A percentile compares a stretch with the other conserved stretches of the same genome.
These are phyloP conservation scores for Trichopus zeylanicus DNA, from an alignment of 116 monocot species.

Conservation along the genomic window DNA sequence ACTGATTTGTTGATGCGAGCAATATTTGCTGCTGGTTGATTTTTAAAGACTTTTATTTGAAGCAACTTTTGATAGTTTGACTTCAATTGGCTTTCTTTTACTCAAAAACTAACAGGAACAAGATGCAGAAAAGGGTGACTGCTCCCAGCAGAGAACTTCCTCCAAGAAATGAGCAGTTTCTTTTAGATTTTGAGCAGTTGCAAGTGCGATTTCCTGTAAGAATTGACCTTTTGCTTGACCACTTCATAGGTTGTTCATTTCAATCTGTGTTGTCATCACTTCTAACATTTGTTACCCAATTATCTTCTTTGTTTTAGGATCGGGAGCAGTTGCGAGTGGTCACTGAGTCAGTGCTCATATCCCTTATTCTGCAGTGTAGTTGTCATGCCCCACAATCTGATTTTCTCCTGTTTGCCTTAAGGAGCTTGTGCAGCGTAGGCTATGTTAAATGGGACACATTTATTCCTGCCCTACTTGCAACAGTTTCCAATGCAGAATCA, in stretches of 20 bases:
- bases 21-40: too few species aligned
- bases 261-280: not conserved
- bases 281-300: not conserved
- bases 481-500: constrained; percentile 60
- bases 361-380: constrained; percentile 71
- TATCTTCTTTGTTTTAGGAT: constrained; percentile 51
- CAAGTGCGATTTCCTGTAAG: constrained; percentile 57
- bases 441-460: constrained; percentile 87
- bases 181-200: constrained; percentile 72
- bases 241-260: not conserved
- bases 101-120: constrained; percentile 52
- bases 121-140: constrained; percentile 74
- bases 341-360: constrained; percentile 68
- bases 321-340: constrained; percentile 62
- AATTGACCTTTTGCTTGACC: constrained; percentile 1
- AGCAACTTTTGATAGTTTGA: constrained; percentile 1
- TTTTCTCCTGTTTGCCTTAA: constrained; percentile 73
- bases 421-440: constrained; percentile 50
- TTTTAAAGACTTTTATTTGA: too few species aligned
- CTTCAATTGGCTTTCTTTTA: too few species aligned
- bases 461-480: constrained; percentile 62
- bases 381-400: constrained; percentile 83
- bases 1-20: too few species aligned
- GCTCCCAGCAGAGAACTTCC: constrained; percentile 70
- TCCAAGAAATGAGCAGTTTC: constrained; percentile 82